These are phyloP conservation scores for Trichosporon asahii DNA, from an alignment of 1,284 basidiomycete species.

Conservation along the genomic window DNA sequence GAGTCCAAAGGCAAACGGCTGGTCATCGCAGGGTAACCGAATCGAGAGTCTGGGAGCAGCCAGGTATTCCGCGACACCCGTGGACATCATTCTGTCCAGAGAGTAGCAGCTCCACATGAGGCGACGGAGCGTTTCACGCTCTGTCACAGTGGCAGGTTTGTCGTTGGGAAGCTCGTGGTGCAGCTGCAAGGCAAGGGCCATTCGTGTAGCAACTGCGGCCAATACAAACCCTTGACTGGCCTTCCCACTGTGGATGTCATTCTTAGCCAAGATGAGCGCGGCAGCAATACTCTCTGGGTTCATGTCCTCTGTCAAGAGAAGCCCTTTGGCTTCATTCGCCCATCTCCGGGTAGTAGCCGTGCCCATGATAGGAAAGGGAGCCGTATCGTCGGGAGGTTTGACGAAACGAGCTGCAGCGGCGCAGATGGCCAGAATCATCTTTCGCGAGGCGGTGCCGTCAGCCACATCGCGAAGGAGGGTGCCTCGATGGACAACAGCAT, in stretches of 20 bases:
- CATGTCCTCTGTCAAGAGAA: constrained; percentile 23
- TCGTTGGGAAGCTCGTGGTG: constrained; percentile 22
- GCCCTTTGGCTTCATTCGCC: constrained; percentile 25
- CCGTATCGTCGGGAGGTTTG: background rate
- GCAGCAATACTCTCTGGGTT: constrained; percentile 24
- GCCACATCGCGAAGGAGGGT: constrained; percentile 22
- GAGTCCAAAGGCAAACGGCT: constrained; percentile 18
- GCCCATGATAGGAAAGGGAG: background rate
- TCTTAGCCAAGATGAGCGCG: constrained; percentile 27
- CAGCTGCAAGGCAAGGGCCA: constrained; percentile 22
- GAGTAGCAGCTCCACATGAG: constrained; percentile 31
- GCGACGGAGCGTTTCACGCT: constrained; percentile 27
- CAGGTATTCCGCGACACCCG: constrained; percentile 24
- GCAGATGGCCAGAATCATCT: constrained; percentile 25
- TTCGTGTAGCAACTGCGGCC: constrained; percentile 21
- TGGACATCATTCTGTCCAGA: constrained; percentile 30
- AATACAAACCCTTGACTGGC: constrained; percentile 23
- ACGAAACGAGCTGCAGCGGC: constrained; percentile 26
- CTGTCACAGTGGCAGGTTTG: constrained; percentile 8
- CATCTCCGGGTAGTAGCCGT: constrained; percentile 17
- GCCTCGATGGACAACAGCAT: constrained; percentile 26
- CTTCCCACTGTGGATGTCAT: constrained; percentile 26
- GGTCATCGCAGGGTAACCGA: constrained; percentile 23
- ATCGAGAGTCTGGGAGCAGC: constrained; percentile 12
- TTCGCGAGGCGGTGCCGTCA: constrained; percentile 18